A percentile compares a stretch with the other conserved stretches of the same genome.
phyloP scores from a whole-genome alignment of 768 basidiomycete genomes.

The Leccinum aurantiacum region DNA sequence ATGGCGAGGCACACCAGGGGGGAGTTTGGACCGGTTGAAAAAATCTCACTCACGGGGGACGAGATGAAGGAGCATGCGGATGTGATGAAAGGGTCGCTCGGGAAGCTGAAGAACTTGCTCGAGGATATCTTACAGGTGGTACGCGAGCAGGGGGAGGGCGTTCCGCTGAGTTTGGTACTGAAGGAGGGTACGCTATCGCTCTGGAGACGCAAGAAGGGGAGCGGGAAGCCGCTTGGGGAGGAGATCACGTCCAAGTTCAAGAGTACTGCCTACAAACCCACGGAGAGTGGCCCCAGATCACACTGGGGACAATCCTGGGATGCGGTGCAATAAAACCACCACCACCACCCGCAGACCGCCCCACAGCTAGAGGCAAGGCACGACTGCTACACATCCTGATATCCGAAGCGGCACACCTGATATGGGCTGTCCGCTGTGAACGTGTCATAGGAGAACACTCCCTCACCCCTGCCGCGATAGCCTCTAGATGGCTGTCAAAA shows the following conservation, averaged over 20 bases:
- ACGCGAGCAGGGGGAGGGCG: slow-evolving; percentile 50
- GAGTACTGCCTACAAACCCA: too few species aligned
- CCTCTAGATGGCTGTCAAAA: too few species aligned
- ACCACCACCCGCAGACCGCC: too few species aligned
- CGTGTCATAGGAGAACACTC: too few species aligned
- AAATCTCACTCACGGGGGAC: slow-evolving; percentile 39
- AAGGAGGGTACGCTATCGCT: slow-evolving; percentile 43
- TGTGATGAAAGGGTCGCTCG: slow-evolving; percentile 21
- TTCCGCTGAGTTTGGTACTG: slow-evolving; percentile 57
- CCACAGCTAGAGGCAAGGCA: too few species aligned
- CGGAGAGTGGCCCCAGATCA: too few species aligned
- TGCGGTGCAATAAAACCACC: too few species aligned
- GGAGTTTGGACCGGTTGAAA: slow-evolving; percentile 48
- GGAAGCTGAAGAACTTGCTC: slow-evolving; percentile 29
- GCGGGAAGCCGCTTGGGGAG: slow-evolving; percentile 19
- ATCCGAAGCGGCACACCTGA: too few species aligned
- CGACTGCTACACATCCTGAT: too few species aligned
- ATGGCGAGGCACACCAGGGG: slow-evolving; percentile 60
- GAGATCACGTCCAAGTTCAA: slow-evolving; percentile 27
- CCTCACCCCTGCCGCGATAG: too few species aligned
- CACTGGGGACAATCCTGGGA: too few species aligned
- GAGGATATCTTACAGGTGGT: slow-evolving; percentile 47
- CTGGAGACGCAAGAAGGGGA: slow-evolving; percentile 43
- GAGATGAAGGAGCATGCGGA: slow-evolving; percentile 25
- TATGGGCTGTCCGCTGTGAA: too few species aligned